A percentile compares a stretch with the other conserved stretches of the same genome.
phyloP scores from a whole-genome alignment of 2,329 filamentous ascomycete species.

The Pyrenophora seminiperda region DNA sequence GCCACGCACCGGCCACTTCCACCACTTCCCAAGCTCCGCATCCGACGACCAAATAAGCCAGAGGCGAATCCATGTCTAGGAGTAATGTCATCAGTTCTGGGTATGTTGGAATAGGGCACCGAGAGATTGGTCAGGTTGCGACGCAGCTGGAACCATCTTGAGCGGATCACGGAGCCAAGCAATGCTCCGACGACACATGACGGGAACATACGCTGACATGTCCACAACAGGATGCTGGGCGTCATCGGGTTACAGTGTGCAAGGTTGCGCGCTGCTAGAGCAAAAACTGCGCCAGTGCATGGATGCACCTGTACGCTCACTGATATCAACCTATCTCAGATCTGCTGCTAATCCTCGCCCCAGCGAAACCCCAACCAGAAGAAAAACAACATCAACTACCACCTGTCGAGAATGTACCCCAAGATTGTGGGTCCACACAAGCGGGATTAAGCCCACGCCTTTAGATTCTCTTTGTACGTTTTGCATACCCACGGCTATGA shows the following conservation, averaged over 20 bases:
- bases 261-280: conserved; percentile 65
- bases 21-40: conserved; percentile 66
- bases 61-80: conserved; percentile 68
- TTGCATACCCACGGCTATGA: conserved; percentile 28
- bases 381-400: conserved; percentile 89
- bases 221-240: conserved; percentile 75
- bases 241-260: conserved; percentile 71
- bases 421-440: conserved; percentile 74
- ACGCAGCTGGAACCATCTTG: background rate
- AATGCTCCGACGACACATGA: background rate
- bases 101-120: conserved; percentile 50
- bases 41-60: conserved; percentile 66
- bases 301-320: conserved; percentile 72
- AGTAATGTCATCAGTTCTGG: conserved; percentile 69
- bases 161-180: background rate
- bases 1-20: conserved; percentile 58
- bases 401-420: conserved; percentile 77
- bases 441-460: conserved; percentile 55
- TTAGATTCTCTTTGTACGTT: conserved; percentile 29
- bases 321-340: background rate
- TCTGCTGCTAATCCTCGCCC: conserved; percentile 15
- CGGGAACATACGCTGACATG: conserved; percentile 26
- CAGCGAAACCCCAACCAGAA: conserved; percentile 63
- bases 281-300: conserved; percentile 70
- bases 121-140: background rate